These are phyloP conservation scores for Coniochaeta prunicola DNA, from an alignment of 2,329 filamentous ascomycete species.

Conservation along the genomic window DNA sequence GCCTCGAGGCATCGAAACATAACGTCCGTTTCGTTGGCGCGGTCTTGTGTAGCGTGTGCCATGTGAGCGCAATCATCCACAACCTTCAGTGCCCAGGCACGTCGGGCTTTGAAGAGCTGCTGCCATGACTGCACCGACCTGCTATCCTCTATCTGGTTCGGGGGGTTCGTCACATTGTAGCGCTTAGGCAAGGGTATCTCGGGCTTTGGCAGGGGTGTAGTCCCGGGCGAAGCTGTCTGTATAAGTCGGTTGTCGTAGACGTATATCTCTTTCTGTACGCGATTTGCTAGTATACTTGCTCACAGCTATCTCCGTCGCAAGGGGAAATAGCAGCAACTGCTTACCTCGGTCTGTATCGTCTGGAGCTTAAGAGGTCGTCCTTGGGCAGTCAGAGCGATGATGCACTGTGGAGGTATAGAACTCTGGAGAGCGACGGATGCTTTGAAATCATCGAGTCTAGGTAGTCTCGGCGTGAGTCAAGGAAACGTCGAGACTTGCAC, in stretches of 20 bases:
- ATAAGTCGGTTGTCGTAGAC: conserved; percentile 81
- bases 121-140: conserved; percentile 84
- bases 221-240: conserved; percentile 42
- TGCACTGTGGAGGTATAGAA: conserved; percentile 66
- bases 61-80: conserved; percentile 62
- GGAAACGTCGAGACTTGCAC: neutral
- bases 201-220: conserved; percentile 32
- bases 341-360: conserved; percentile 71
- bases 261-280: conserved; percentile 70
- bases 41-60: conserved; percentile 52
- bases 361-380: conserved; percentile 80
- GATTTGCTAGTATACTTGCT: conserved; percentile 3
- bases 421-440: conserved; percentile 70
- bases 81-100: conserved; percentile 69
- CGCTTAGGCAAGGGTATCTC: conserved; percentile 45
- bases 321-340: conserved; percentile 13
- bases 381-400: conserved; percentile 79
- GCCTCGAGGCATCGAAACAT: conserved; percentile 77
- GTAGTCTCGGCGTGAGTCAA: conserved; percentile 10
- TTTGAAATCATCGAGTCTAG: conserved; percentile 76
- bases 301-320: neutral
- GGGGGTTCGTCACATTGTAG: conserved; percentile 57
- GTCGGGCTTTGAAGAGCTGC: conserved; percentile 72
- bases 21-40: conserved; percentile 66
- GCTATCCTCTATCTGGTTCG: conserved; percentile 76